Evolutionary conservation across 495 filamentous ascomycete species (phyloP), one percentile per base, ranked within the genome.

Genomic region (Tuber melanosporum): DNA sequence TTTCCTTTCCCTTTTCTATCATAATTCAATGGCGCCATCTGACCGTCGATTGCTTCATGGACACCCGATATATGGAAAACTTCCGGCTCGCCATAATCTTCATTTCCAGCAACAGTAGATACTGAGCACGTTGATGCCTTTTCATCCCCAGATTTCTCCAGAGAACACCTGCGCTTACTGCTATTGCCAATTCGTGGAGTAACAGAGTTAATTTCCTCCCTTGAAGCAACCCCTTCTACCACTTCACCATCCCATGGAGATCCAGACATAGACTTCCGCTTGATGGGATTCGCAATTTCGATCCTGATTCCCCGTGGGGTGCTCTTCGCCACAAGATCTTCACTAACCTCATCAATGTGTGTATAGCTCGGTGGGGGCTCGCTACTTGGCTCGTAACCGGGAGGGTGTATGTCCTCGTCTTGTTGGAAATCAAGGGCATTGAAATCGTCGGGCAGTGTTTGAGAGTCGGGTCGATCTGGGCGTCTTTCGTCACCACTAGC

Each of bases 1-100:
- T 32, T 66, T 26, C 26, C 57, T 10, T 66, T 66, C 57, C 26
- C 57, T 32, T 66, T 66, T 32, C 26, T 32, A 17, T 32, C 57
- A 66, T 3, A 66, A 32, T 66, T 17, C n/a, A 32, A 32, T 32
- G 57, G 57, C n/a, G 26, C 26, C 4, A 9, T 17, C 57, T 32
- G 57, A 66, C 3, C 9, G 26, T 32, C 26, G n/a, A 44, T 17
- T 19, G 66, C 76, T n/a, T 72, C 45, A 32, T 80, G 73, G 20
- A 79, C 71, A 22, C 73, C 77, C 4, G 71, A 79, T 45, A 80
- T 80, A 26, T n/a, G 70, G 39, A 80, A 79, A 77, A 79, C 57
- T 62, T 80, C 77, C 22, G 73, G 78, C 26, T 80, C 77, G 4
- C 77, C 71, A 17, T 20, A 36, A 19, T 66, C 42, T 39, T 42